Evolutionary conservation across 2,329 filamentous ascomycete genomes (phyloP), one percentile per base, ranked within the genome.

Genomic region (Coniochaeta sp.): DNA sequence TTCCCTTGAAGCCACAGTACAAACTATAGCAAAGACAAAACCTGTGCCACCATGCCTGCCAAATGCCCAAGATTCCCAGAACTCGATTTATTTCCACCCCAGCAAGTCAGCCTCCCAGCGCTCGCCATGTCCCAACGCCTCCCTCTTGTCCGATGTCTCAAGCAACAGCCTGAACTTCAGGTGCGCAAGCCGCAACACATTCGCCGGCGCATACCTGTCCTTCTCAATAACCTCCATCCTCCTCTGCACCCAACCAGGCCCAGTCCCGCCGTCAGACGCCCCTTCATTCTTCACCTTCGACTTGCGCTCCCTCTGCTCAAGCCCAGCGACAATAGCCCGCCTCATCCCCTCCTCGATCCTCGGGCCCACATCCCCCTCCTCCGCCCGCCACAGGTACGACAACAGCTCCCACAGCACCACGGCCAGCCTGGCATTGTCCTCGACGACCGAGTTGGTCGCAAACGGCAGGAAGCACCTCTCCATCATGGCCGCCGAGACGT

Each of bases 361-460:
- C 38, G 17, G 38, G 77, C 1, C 62, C 61, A 77, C 64, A 22
- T 67, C 65, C 14, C 73, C 72, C 28, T 69, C 67, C 2, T 61
- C 60, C 72, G 77, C 22, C 31, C 8, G 31, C 54, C 54, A 81
- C 3, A 82, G 71, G 7, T 86, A 73, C 54, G 86, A 79, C 33
- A 90, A 67, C 57, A 91, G 72, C 1, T 79, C 79, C 73, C 93
- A 90, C 0, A 91, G 74, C 33, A 89, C 71, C 11, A 93, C 73
- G 1, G 87, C 87, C 40, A 93, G 78, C 70, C 89, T 89, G 31
- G 87, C 86, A 66, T 95, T 93, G 63, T 91, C 89, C 0, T 81
- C 72, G 7, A 78, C 79, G 16, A 81, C 76, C 0, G 81, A 84
- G 61, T 83, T 86, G 1, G 90, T 88, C 0, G 87, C 78, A 64